phyloP scores from a whole-genome alignment of 768 basidiomycete species.

The Trametes punicea region DNA sequence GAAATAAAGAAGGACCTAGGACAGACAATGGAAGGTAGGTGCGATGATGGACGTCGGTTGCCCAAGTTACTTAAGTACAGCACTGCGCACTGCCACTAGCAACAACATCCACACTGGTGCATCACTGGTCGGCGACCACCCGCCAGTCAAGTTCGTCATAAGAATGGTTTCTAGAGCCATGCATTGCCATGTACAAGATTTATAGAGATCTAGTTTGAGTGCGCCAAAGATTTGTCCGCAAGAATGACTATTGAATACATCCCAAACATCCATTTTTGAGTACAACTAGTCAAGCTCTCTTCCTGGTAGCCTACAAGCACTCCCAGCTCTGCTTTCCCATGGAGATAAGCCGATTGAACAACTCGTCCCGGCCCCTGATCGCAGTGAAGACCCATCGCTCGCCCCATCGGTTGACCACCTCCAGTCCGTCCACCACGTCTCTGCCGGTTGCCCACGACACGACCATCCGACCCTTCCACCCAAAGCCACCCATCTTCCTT shows the following conservation, averaged over 20 bases:
- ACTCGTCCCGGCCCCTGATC: conserved; percentile 33
- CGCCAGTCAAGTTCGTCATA: too few species aligned
- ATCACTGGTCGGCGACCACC: too few species aligned
- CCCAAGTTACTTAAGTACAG: too few species aligned
- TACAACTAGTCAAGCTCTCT: neutral
- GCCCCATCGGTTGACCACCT: conserved; percentile 27
- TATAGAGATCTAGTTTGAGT: too few species aligned
- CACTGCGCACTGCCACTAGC: too few species aligned
- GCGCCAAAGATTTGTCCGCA: too few species aligned
- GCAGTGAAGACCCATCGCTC: conserved; percentile 27
- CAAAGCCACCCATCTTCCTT: conserved; percentile 36
- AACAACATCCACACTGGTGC: too few species aligned
- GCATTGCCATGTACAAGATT: too few species aligned
- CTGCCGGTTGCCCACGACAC: conserved; percentile 33
- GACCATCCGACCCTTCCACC: conserved; percentile 38
- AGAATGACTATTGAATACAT: neutral
- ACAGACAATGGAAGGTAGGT: too few species aligned
- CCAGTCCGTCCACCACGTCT: conserved; percentile 31
- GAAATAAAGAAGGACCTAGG: too few species aligned
- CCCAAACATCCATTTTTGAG: neutral
- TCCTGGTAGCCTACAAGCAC: conserved; percentile 14
- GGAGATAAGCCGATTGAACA: conserved; percentile 33
- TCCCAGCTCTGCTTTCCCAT: conserved; percentile 31
- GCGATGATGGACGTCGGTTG: too few species aligned
- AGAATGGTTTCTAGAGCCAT: too few species aligned